A percentile compares a stretch with the other conserved stretches of the same genome.
phyloP scores from a whole-genome alignment of 331 rosid species.

The Malus hybrid region DNA sequence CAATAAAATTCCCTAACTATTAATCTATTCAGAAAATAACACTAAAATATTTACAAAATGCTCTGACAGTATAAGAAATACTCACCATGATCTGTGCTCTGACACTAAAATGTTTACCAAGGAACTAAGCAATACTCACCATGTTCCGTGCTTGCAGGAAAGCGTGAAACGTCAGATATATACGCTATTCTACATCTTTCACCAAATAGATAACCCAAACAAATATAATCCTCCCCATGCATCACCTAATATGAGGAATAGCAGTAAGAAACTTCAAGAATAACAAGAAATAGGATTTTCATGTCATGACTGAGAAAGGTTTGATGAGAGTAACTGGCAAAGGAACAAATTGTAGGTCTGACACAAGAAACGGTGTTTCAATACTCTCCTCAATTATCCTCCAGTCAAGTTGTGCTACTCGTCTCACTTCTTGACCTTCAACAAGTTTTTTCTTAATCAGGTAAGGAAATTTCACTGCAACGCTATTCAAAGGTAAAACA shows the following conservation, averaged over 20 bases:
- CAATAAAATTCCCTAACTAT: not conserved
- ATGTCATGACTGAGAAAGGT: conserved; percentile 18
- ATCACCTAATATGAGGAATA: conserved; percentile 55
- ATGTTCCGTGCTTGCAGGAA: conserved; percentile 74
- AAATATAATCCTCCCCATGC: conserved; percentile 94
- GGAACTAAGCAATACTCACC: conserved; percentile 38
- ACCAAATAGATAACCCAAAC: conserved; percentile 94
- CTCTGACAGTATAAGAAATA: conserved; percentile 1
- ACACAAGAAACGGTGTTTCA: conserved; percentile 71
- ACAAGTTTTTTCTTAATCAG: conserved; percentile 58
- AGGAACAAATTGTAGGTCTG: conserved; percentile 77
- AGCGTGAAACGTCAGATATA: conserved; percentile 90
- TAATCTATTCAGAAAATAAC: not conserved
- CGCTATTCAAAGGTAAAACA: conserved; percentile 43
- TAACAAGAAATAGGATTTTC: conserved; percentile 1
- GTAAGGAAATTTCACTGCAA: conserved; percentile 75
- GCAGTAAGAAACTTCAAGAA: conserved; percentile 1
- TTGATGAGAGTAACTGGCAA: conserved; percentile 58
- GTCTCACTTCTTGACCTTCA: conserved; percentile 93
- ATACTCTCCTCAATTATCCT: conserved; percentile 44
- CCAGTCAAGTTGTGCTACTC: conserved; percentile 95
- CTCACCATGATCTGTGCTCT: no score
- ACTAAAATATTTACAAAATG: not conserved
- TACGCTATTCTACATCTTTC: conserved; percentile 73
- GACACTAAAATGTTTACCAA: not conserved